Evolutionary conservation across 441 rosid genomes (phyloP), one percentile per base, ranked within the genome.

Genomic region (Adansonia rubrostipa): DNA sequence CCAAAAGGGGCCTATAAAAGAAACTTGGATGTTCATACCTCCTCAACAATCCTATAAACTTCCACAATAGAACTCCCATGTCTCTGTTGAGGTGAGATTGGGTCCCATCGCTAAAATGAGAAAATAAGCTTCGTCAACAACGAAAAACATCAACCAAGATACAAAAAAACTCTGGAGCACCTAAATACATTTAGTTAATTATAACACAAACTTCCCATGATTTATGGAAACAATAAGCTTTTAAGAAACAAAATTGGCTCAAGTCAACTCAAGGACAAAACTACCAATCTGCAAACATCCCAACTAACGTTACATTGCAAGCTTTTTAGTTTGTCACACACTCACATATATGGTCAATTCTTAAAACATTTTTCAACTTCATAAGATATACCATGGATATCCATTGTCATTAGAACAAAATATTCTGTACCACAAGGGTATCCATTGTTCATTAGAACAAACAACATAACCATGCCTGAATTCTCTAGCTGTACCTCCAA

Each of bases 11-110:
- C 51, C 20, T 66, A 48, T 3, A 75, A 67, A 20, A 8, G 42
- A 54, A 15, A 72, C 11, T 8, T 19, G 69, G 20, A 45, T 24
- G 71, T 42, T 62, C 84, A 74, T 85, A 92, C 99, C 99, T 97
- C 99, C 88, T 97, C 99, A 45, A 93, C 93, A 33, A 97, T 97
- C 86, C 99, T 87, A 78, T 91, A 95, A 75, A 95, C 98, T 89
- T 97, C 99, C 66, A 97, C 96, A 78, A 95, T 90, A 75, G 99
- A 97, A 88, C 88, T 91, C 72, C 96, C 99, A 87, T 95, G 97
- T 79, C 97, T 91, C 84, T 90, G 97, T 78, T 97, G 98, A 81
- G 98, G 92, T 75, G 99, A 97, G 80, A 97, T 92, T 73, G 97
- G 97, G 42, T 92, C 94, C 99, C 99, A 97, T 8, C 73, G 88